Conservation (phyloP, 1,139 yeast species). For the Lodderomyces beijingensis region DNA sequence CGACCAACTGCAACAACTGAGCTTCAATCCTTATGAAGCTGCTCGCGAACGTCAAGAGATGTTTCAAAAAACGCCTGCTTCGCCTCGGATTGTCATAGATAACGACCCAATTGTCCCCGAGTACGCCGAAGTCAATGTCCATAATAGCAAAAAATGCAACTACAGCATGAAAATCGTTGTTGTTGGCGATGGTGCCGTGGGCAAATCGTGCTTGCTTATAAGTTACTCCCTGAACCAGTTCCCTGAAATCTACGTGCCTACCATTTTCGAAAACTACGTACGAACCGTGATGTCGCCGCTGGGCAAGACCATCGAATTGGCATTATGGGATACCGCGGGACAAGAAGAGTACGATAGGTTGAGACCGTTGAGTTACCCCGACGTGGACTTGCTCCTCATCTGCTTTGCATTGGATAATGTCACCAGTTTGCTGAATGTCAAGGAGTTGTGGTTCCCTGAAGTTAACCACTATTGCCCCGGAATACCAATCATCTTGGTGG, state of each 20-base stretch:
- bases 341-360: conserved; percentile 88
- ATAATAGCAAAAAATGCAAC: conserved; percentile 27
- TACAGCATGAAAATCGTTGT: conserved; percentile 67
- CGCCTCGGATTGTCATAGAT: conserved; percentile 30
- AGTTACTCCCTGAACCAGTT: conserved; percentile 78
- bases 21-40: conserved; percentile 6
- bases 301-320: conserved; percentile 57
- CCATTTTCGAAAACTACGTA: conserved; percentile 82
- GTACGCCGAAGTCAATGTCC: conserved; percentile 28
- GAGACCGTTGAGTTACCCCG: conserved; percentile 81
- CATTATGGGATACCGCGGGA: conserved; percentile 93
- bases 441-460: conserved; percentile 85
- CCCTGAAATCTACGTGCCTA: conserved; percentile 81
- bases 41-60: conserved; percentile 24
- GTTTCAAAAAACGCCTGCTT: neutral
- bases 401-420: conserved; percentile 71
- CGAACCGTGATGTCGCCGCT: conserved; percentile 57
- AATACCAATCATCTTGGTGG: conserved; percentile 71
- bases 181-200: conserved; percentile 95
- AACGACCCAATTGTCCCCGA: conserved; percentile 39
- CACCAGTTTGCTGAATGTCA: conserved; percentile 66
- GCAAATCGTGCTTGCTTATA: conserved; percentile 81
- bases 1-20: conserved; percentile 1
- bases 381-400: conserved; percentile 67
- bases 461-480: conserved; percentile 79